Base-by-base conservation (phyloP, 768 basidiomycete genomes). In the Mycena pura region DNA sequence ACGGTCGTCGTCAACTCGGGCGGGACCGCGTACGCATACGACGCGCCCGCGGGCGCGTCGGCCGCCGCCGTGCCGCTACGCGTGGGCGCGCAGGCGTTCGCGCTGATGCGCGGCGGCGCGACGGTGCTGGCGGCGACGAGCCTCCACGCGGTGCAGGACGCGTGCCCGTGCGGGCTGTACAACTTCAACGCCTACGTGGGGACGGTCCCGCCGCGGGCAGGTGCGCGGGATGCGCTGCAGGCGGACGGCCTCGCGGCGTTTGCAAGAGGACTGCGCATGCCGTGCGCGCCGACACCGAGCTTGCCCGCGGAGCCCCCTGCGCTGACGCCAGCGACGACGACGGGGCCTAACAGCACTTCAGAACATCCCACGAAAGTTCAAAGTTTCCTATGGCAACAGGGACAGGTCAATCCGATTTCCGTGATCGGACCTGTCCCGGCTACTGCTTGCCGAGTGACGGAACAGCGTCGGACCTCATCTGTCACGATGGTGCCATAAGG, bases 161-260 rank as follows among this genome's bases (percentile, higher is more conserved):
- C 34, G 0, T 68, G 68, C 52, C 62, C 68, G 11, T 68, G 68
- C 44, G 68, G 68, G 13, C 13, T 68, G 22, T 66, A 68, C 28
- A 66, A 68, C 39, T 68, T 66, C 53, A 68, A 68, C 46, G 61
- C 65, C 3, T 68, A 68, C 27, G 67, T 68, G 19, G 67, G 67
- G 19, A 68, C 67, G n/a, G 67, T 68, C 2, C 67, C 67, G 8
- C 24, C 57, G 21, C 32, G 50, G 5, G 19, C 57, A n/a, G n/a
- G n/a, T n/a, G n/a, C n/a, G n/a, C 40, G 32, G 24, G 62, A 66
- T 46, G 55, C 43, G 11, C 57, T 66, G 13, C 31, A 43, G 44
- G 13, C 57, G 7, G 58, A 54, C 27, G 68, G 68, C 14, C 38
- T 66, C 11, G 36, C 58, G 22, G 28, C 24, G 8, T 68, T 68